A percentile compares a stretch with the other conserved stretches of the same genome.
Evolutionary conservation across 192 early-diverging fungal genomes (phyloP).

Genomic region (Podila epicladia): DNA sequence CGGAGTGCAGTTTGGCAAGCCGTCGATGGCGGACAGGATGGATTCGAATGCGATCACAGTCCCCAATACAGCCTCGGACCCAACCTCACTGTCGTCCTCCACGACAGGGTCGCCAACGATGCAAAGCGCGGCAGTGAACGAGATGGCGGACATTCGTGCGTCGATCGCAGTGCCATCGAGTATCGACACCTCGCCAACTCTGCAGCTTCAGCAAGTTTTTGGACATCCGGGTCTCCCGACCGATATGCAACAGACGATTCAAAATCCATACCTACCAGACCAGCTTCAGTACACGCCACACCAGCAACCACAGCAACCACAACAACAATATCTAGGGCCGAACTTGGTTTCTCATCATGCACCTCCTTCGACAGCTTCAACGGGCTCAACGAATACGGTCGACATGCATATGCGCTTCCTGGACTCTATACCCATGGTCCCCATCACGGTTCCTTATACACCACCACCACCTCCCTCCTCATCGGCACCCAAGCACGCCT

Average conservation of each 20-base stretch:
- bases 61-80: background rate
- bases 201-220: conserved; percentile 2
- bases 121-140: background rate
- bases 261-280: background rate
- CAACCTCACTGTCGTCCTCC: conserved; percentile 2
- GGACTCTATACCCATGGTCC: conserved; percentile 16
- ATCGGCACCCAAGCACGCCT: background rate
- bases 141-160: conserved; percentile 9
- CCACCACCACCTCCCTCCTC: background rate
- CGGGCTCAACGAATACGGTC: background rate
- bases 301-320: too few relatives aligned
- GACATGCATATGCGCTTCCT: conserved; percentile 16
- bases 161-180: conserved; percentile 21
- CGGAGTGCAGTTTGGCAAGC: conserved; percentile 2
- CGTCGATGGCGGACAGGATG: background rate
- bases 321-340: background rate
- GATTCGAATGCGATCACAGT: background rate
- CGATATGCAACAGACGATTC: background rate
- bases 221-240: too few relatives aligned
- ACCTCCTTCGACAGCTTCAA: background rate
- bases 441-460: background rate
- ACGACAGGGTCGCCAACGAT: background rate
- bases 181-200: conserved; percentile 18
- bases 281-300: too few relatives aligned
- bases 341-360: background rate